A percentile compares a stretch with the other conserved stretches of the same genome.
phyloP scores from a whole-genome alignment of 2,329 filamentous ascomycete genomes.

The Fusarium hainanense region DNA sequence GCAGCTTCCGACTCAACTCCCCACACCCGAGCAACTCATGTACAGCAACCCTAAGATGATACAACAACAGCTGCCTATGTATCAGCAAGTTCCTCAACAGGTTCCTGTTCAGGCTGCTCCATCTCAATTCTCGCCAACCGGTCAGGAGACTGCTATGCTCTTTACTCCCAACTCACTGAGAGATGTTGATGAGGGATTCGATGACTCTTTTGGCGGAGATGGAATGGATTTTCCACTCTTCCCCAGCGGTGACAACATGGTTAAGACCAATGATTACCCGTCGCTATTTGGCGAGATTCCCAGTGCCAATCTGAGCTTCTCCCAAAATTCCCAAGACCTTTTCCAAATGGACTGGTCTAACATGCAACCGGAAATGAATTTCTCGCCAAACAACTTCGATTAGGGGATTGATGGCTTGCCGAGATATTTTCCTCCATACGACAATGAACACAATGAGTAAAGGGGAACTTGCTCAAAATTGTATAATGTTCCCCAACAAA shows the following conservation, averaged over 20 bases:
- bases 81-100: constrained; percentile 44
- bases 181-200: constrained; percentile 74
- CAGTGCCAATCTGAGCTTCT: constrained; percentile 63
- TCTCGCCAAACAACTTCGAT: constrained; percentile 47
- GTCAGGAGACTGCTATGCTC: constrained; percentile 75
- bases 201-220: constrained; percentile 61
- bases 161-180: constrained; percentile 72
- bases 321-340: constrained; percentile 63
- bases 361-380: constrained; percentile 51
- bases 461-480: constrained; percentile 36
- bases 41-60: constrained; percentile 57
- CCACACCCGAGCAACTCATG: constrained; percentile 51
- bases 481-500: constrained; percentile 34
- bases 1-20: constrained; percentile 65
- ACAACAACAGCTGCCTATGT: constrained; percentile 55
- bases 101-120: constrained; percentile 43
- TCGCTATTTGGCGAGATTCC: constrained; percentile 63
- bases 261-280: constrained; percentile 51
- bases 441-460: constrained; percentile 18
- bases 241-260: constrained; percentile 51
- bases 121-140: constrained; percentile 74
- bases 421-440: background rate
- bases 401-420: constrained; percentile 34
- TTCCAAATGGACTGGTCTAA: constrained; percentile 59
- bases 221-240: constrained; percentile 75